Conservation (phyloP, 805 yeast species). For the Cyberlindnera samutprakarnensis region DNA sequence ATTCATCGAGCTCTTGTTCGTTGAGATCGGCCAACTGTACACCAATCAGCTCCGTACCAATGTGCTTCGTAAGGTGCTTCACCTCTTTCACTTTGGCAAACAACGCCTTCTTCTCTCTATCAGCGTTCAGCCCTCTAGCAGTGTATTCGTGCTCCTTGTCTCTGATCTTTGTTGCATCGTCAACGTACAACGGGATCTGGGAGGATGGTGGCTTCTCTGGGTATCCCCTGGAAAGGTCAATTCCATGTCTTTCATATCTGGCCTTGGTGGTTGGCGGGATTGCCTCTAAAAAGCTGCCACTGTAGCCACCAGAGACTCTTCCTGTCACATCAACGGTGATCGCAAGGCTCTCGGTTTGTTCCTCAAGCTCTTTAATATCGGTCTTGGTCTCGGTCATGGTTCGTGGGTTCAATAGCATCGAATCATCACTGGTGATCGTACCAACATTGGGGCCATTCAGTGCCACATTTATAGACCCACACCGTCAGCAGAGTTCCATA, state of each 20-base stretch:
- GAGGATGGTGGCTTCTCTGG: conserved; percentile 28
- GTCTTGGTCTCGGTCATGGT: not conserved
- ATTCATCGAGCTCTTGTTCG: conserved; percentile 38
- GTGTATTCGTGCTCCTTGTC: conserved; percentile 22
- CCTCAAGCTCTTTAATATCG: not conserved
- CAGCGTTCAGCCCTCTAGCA: conserved; percentile 32
- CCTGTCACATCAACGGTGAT: conserved; percentile 1
- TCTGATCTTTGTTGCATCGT: conserved; percentile 32
- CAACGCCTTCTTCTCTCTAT: conserved; percentile 34
- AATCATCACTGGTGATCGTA: too few species aligned
- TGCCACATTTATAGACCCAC: too few species aligned
- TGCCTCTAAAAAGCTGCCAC: not conserved
- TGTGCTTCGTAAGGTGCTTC: conserved; percentile 33
- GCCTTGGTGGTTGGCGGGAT: conserved; percentile 21
- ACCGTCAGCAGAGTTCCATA: too few species aligned
- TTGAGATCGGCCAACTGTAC: conserved; percentile 35
- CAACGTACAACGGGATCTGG: conserved; percentile 31
- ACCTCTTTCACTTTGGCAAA: conserved; percentile 35
- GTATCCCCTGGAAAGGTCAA: conserved; percentile 32
- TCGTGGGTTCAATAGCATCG: too few species aligned
- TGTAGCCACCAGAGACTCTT: not conserved
- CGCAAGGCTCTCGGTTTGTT: not conserved
- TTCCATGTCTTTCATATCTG: conserved; percentile 27
- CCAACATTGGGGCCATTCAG: too few species aligned
- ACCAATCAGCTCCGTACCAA: conserved; percentile 45